Percentiles rank a stretch among this genome's conserved stretches.
These are phyloP conservation scores for Trematosphaeria pertusa DNA, from an alignment of 2,329 filamentous ascomycete species.

Conservation along the genomic window DNA sequence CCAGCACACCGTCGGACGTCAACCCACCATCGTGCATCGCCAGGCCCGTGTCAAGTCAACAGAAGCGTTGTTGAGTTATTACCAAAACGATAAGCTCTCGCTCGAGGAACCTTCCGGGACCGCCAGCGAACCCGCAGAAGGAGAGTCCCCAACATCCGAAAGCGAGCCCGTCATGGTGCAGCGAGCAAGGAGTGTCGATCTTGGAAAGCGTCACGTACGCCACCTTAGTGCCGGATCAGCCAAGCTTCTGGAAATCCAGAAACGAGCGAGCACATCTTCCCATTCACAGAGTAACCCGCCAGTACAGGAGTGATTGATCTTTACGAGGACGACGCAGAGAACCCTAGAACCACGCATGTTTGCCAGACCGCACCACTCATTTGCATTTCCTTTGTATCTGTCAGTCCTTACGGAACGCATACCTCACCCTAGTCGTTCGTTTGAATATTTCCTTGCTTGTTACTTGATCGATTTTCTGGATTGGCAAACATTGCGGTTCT, in stretches of 20 bases:
- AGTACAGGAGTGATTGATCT: conserved; percentile 28
- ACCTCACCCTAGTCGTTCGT: conserved; percentile 34
- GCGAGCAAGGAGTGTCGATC: conserved; percentile 74
- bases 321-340: conserved; percentile 20
- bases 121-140: conserved; percentile 36
- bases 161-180: conserved; percentile 52
- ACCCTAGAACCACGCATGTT: conserved; percentile 26
- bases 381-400: conserved; percentile 45
- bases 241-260: conserved; percentile 70
- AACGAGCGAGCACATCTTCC: conserved; percentile 41
- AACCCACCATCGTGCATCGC: conserved; percentile 70
- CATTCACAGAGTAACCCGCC: conserved; percentile 29
- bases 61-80: conserved; percentile 65
- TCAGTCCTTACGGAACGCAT: conserved; percentile 33
- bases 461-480: conserved; percentile 17
- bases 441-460: conserved; percentile 31
- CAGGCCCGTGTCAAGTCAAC: conserved; percentile 65
- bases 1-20: conserved; percentile 61
- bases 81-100: conserved; percentile 43
- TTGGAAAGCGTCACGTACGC: conserved; percentile 69
- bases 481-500: conserved; percentile 20
- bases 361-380: conserved; percentile 44
- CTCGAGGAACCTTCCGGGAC: conserved; percentile 40
- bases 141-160: conserved; percentile 41
- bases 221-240: conserved; percentile 82